phyloP scores from a whole-genome alignment of 2,329 filamentous ascomycete genomes.

The Emmonsiellopsis sp. region DNA sequence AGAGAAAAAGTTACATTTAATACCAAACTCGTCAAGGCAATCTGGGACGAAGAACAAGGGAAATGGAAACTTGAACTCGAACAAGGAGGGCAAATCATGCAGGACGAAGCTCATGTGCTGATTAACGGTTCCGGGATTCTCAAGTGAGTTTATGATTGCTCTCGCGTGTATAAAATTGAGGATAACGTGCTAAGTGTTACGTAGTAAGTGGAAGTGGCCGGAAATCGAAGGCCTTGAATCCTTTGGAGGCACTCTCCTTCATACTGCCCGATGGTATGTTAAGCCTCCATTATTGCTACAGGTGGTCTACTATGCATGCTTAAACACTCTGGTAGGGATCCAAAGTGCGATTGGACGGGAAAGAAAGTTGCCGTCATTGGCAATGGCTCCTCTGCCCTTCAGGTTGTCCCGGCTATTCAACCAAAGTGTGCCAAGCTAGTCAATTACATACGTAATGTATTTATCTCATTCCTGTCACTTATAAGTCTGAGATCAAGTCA shows the following conservation, averaged over 20 bases:
- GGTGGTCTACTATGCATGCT: too few species aligned
- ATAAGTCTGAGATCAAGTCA: too few species aligned
- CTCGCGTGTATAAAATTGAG: too few species aligned
- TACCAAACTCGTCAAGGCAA: conserved; percentile 46
- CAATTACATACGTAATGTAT: not conserved
- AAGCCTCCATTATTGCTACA: too few species aligned
- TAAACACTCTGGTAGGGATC: conserved; percentile 7
- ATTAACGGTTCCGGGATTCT: not conserved
- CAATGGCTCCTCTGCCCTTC: conserved; percentile 17
- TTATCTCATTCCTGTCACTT: not conserved
- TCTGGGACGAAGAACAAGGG: conserved; percentile 41
- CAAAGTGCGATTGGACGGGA: conserved; percentile 15
- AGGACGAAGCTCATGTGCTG: not conserved
- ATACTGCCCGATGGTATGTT: conserved; percentile 18
- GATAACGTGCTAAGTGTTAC: too few species aligned
- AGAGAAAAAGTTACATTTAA: conserved; percentile 50
- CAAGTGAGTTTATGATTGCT: not conserved
- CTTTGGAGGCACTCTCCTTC: conserved; percentile 24
- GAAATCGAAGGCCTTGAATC: conserved; percentile 21
- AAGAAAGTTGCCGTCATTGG: conserved; percentile 18
- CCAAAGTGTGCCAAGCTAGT: not conserved
- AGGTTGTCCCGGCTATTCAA: conserved; percentile 7
- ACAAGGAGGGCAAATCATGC: not conserved
- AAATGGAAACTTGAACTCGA: conserved; percentile 31
- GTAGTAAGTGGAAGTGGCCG: conserved; percentile 21